phyloP scores from a whole-genome alignment of 768 basidiomycete species.

The Hygrophorus russula region DNA sequence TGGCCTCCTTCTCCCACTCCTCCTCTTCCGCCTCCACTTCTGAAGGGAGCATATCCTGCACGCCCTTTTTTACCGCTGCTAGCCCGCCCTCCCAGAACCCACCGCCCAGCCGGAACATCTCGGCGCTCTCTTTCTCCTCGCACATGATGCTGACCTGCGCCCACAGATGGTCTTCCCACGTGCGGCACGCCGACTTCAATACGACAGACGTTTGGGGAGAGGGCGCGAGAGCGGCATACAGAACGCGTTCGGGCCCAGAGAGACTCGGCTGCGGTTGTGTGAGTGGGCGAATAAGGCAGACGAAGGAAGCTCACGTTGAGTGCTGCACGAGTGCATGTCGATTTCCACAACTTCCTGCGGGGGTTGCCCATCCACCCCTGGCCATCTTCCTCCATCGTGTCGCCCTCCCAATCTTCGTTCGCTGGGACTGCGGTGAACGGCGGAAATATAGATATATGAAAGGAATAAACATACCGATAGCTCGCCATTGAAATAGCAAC shows the following conservation, averaged over 20 bases:
- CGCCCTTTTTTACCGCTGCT: conserved; percentile 30
- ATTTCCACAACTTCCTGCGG: conserved; percentile 77
- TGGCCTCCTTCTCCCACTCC: conserved; percentile 60
- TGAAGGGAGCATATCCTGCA: conserved; percentile 14
- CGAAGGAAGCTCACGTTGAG: conserved; percentile 42
- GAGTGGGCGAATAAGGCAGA: not conserved
- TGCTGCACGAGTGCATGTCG: conserved; percentile 70
- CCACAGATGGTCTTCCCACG: conserved; percentile 97
- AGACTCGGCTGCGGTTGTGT: conserved; percentile 35
- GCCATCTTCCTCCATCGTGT: conserved; percentile 34
- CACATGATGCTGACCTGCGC: conserved; percentile 73
- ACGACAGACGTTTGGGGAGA: conserved; percentile 52
- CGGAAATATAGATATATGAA: not conserved
- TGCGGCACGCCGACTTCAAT: conserved; percentile 65
- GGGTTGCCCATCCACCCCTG: conserved; percentile 67
- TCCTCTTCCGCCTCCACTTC: conserved; percentile 36
- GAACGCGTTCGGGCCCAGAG: conserved; percentile 63
- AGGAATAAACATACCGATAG: conserved; percentile 40
- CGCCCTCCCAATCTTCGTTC: conserved; percentile 32
- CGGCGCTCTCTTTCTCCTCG: conserved; percentile 67
- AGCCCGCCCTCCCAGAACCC: conserved; percentile 75
- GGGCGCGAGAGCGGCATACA: conserved; percentile 81
- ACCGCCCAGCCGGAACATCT: conserved; percentile 55
- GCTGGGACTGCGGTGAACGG: conserved; percentile 12
- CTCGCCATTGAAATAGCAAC: conserved; percentile 63